A percentile compares a stretch with the other conserved stretches of the same genome.
Evolutionary conservation across 352 stramenopile species (phyloP).

Genomic region (Globisporangium paddicum): DNA sequence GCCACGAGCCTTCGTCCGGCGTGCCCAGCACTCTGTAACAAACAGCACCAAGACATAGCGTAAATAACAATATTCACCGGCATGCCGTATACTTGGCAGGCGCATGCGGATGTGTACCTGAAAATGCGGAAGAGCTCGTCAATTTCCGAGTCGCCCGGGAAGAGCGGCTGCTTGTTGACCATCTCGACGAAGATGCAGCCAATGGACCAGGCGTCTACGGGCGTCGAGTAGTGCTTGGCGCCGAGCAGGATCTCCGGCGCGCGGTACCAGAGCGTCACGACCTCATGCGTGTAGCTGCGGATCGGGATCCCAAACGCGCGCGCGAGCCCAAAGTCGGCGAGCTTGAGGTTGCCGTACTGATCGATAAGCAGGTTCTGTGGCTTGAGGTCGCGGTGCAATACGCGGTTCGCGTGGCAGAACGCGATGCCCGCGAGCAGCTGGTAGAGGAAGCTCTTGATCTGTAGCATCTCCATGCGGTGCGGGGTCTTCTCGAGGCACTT

Average conservation of each 20-base stretch:
- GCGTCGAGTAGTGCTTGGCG: conserved; percentile 91
- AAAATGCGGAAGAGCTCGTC: conserved; percentile 99
- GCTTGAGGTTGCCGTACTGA: conserved; percentile 83
- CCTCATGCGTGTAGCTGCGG: conserved; percentile 91
- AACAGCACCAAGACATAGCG: not conserved
- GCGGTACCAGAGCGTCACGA: conserved; percentile 96
- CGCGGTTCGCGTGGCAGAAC: conserved; percentile 95
- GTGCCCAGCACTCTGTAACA: conserved; percentile 90
- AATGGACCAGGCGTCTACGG: conserved; percentile 92
- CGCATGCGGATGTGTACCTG: conserved; percentile 50
- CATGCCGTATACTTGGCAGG: no score
- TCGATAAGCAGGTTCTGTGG: conserved; percentile 95
- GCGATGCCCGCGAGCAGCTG: conserved; percentile 82
- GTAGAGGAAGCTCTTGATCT: conserved; percentile 86
- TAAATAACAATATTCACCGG: no score
- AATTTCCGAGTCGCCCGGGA: conserved; percentile 97
- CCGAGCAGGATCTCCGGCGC: conserved; percentile 93
- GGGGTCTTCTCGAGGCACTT: conserved; percentile 91
- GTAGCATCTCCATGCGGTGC: conserved; percentile 74
- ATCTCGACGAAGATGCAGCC: conserved; percentile 95
- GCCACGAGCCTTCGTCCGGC: conserved; percentile 95
- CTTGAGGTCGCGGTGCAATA: conserved; percentile 98
- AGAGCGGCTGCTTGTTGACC: conserved; percentile 87
- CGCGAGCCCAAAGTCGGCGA: conserved; percentile 92
- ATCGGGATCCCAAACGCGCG: conserved; percentile 85